Conservation (phyloP, 192 early-diverging fungal genomes). For the Endogone sp. region DNA sequence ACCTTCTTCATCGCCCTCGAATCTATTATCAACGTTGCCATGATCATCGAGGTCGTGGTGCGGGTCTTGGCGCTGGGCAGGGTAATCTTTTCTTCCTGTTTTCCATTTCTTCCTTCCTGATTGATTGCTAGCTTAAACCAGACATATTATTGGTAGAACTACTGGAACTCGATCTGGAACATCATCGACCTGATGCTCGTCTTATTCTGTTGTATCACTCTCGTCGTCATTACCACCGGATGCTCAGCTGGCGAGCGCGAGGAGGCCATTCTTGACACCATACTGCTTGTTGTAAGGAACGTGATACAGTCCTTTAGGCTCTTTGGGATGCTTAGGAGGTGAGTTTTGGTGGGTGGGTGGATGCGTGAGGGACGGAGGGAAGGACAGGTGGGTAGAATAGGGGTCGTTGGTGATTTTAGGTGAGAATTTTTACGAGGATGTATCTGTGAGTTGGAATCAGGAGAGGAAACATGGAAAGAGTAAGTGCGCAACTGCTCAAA, state of each 20-base stretch:
- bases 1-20: conserved; percentile 67
- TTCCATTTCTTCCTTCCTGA: not conserved
- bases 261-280: conserved; percentile 69
- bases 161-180: conserved; percentile 69
- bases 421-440: no score
- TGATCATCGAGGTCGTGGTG: conserved; percentile 69
- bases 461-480: no score
- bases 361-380: no score
- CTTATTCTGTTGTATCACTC: conserved; percentile 59
- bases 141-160: conserved; percentile 24
- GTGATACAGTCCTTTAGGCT: conserved; percentile 64
- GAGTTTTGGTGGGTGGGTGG: conserved; percentile 1
- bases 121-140: no score
- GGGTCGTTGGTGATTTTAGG: no score
- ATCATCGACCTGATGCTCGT: conserved; percentile 69
- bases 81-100: conserved; percentile 19
- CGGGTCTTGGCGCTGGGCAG: conserved; percentile 61
- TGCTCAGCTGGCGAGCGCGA: conserved; percentile 59
- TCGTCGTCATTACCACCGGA: conserved; percentile 61
- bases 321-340: conserved; percentile 63
- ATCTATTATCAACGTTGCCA: conserved; percentile 65
- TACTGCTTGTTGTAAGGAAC: conserved; percentile 73
- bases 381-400: not conserved
- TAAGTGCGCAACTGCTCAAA: no score
- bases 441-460: no score